Evolutionary conservation across 768 basidiomycete species (phyloP), one percentile per base, ranked within the genome.

Genomic region (Russula brevipes): DNA sequence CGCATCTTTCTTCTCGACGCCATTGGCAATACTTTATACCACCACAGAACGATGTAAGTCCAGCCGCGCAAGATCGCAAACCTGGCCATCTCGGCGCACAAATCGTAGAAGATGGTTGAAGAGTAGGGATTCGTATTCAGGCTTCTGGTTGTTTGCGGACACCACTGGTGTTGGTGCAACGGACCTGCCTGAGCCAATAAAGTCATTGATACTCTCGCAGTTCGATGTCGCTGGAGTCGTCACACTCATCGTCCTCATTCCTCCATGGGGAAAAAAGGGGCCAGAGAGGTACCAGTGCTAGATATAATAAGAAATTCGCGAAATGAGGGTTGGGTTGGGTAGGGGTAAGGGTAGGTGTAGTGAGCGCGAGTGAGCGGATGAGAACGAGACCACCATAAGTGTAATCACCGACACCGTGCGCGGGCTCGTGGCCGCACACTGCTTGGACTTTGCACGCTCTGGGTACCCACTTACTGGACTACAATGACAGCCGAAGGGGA

Each of bases 101-200:
- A 94, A 98, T 0, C 94, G 91, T 10, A 98, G 84, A 41, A 98
- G 85, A 70, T 96, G 96, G 71, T 95, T 92, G 80, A 98, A 97
- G 12, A 98, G 80, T 33, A 96, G 83, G 71, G 97, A 98, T 72
- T 98, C 95, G 70, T 96, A 96, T 76, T 96, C 93, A 19, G 91
- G 78, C 72, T 89, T 90, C 71, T 84, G 86, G 19, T 72, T 64
- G 4, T 70, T 58, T 0, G 81, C 75, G 12, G 80, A 73, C 16
- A 74, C 71, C 10, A 71, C 67, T 44, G 75, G 16, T 31, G 53
- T 19, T 35, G 45, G 19, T 0, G 45, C 45, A 12, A 38, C 11
- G 16, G 42, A 41, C 36, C 16, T 19, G n/a, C 36, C 45, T 9
- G 52, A 39, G 53, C 16, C 30, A 11, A 10, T 33, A 30, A 49